Evolutionary conservation across 2,329 filamentous ascomycete genomes (phyloP), one percentile per base, ranked within the genome.

Genomic region (Rutstroemia sp.): DNA sequence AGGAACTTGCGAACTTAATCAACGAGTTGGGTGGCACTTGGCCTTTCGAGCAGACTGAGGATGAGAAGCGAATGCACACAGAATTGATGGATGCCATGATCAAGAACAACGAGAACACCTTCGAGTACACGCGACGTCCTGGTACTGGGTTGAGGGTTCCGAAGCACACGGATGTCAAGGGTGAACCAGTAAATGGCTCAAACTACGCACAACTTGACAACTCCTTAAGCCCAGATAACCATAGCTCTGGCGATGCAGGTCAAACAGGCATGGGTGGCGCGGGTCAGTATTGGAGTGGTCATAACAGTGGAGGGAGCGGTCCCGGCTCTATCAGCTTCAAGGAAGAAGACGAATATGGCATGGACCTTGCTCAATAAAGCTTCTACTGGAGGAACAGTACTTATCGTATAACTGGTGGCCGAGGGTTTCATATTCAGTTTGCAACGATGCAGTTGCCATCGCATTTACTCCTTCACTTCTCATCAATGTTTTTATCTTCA

Each of bases 1-100:
- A 95, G 61, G 88, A 96, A 68, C 80, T 97, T 50, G 83, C 88
- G 65, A 87, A 92, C 66, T 77, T 82, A 51, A 85, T 95, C 57
- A 76, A 79, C 34, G 83, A 85, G 58, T 78, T 92, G 14, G 89
- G 89, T 45, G 86, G 86, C 8, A 79, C 79, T 14, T 88, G 89
- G 72, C 89, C 90, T 1, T 92, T 94, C 66, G 86, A 91, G 66
- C 78, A 88, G 62, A 90, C 86, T 2, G 94, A 99, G 62, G 94
- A 97, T 55, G 92, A 97, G 76, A 87, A 86, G 70, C 88, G 94
- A 44, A 97, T 99, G 94, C 89, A 92, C 61, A 90, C 88, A 1
- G 94, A 99, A 72, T 82, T 97, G 48, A 80, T 91, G 70, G 89
- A 95, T 66, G 88, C 92, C 17, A 82, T 96, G 68, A 78, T 87